Conservation (phyloP, 352 stramenopile species). For the Phytophthora idaei region DNA sequence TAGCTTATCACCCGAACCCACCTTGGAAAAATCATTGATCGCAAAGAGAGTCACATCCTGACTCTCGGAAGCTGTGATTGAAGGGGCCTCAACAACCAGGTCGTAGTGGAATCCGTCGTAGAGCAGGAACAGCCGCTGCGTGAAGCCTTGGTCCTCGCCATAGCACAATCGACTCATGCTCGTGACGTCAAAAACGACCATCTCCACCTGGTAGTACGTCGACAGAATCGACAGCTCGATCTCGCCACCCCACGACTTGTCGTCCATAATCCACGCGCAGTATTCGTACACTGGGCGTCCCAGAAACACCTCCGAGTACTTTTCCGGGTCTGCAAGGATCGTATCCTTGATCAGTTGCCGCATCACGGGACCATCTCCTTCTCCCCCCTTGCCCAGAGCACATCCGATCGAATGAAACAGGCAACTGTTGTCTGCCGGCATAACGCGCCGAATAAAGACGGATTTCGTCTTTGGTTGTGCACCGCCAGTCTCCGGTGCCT, state of each 20-base stretch:
- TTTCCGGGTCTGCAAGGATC: slow-evolving; percentile 61
- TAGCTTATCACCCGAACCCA: slow-evolving; percentile 16
- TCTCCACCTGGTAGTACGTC: slow-evolving; percentile 78
- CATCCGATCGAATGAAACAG: slow-evolving; percentile 87
- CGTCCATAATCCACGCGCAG: slow-evolving; percentile 83
- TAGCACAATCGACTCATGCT: slow-evolving; percentile 87
- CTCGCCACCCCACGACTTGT: slow-evolving; percentile 85
- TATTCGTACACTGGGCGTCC: slow-evolving; percentile 81
- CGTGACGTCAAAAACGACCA: slow-evolving; percentile 87
- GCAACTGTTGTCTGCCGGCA: slow-evolving; percentile 87
- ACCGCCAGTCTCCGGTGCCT: slow-evolving; percentile 38
- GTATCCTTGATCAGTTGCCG: slow-evolving; percentile 75
- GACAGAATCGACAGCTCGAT: slow-evolving; percentile 89
- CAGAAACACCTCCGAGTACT: slow-evolving; percentile 82
- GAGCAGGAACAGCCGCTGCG: slow-evolving; percentile 84
- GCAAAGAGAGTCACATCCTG: slow-evolving; percentile 72
- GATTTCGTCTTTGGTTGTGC: slow-evolving; percentile 37
- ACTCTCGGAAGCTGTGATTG: slow-evolving; percentile 46
- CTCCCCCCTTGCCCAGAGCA: slow-evolving; percentile 65
- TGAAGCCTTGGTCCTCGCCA: slow-evolving; percentile 81
- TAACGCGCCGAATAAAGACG: slow-evolving; percentile 73
- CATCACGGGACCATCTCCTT: slow-evolving; percentile 66
- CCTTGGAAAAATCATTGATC: slow-evolving; percentile 88
- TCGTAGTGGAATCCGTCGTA: slow-evolving; percentile 91
- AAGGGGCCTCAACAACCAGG: slow-evolving; percentile 69